Conservation (phyloP, 805 yeast genomes). For the Spathaspora gorwiae region DNA sequence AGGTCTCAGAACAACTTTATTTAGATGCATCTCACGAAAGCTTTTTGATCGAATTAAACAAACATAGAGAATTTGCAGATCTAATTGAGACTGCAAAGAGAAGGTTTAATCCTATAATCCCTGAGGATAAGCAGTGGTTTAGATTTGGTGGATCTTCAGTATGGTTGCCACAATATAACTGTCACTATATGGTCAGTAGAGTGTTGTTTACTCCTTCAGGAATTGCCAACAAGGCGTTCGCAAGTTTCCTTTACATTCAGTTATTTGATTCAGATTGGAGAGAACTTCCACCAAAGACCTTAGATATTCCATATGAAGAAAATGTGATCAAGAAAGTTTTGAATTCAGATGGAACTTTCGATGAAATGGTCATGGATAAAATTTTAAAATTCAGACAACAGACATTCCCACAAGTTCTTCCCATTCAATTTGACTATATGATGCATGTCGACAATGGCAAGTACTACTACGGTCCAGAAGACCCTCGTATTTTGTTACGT, state of each 20-base stretch:
- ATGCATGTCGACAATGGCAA: slow-evolving; percentile 8
- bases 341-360: slow-evolving; percentile 14
- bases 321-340: slow-evolving; percentile 8
- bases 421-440: slow-evolving; percentile 13
- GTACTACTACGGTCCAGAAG: slow-evolving; percentile 23
- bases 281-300: slow-evolving; percentile 15
- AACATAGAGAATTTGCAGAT: slow-evolving; percentile 7
- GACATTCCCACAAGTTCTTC: slow-evolving; percentile 11
- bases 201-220: slow-evolving; percentile 22
- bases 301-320: slow-evolving; percentile 24
- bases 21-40: slow-evolving; percentile 14
- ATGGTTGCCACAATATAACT: slow-evolving; percentile 27
- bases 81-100: slow-evolving; percentile 13
- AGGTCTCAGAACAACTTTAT: slow-evolving; percentile 10
- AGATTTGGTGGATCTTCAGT: slow-evolving; percentile 30
- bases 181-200: slow-evolving; percentile 28
- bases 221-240: slow-evolving; percentile 19
- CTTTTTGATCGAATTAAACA: slow-evolving; percentile 8
- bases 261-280: slow-evolving; percentile 21
- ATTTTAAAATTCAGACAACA: slow-evolving; percentile 11
- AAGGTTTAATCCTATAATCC: slow-evolving; percentile 16
- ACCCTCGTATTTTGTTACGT: slow-evolving; percentile 20
- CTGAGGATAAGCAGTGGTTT: slow-evolving; percentile 23
- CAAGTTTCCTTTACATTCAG: slow-evolving; percentile 21
- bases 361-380: slow-evolving; percentile 7